Conservation (phyloP, 2,329 filamentous ascomycete genomes). For the Diaporthe eres region DNA sequence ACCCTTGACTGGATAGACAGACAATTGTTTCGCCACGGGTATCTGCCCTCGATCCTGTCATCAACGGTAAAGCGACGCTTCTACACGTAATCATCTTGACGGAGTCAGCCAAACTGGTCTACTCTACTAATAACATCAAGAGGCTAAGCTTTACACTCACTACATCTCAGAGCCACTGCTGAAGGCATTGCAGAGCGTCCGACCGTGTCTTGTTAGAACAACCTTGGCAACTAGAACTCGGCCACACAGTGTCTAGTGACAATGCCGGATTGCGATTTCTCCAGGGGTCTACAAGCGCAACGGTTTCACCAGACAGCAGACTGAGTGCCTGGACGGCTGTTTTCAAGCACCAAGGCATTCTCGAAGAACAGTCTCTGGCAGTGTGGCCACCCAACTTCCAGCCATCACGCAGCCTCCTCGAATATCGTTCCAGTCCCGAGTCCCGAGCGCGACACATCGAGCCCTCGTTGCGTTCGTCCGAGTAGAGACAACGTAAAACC, state of each 20-base stretch:
- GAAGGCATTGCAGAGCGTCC: not conserved
- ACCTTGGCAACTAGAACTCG: not conserved
- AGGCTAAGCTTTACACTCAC: not conserved
- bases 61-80: not conserved
- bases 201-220: not conserved
- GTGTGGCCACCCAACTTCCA: not conserved
- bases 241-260: not conserved
- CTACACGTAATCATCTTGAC: not conserved
- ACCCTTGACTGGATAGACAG: not conserved
- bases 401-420: not conserved
- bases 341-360: not conserved
- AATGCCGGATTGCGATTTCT: not conserved
- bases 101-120: not conserved
- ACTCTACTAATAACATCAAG: not conserved
- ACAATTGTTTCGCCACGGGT: not conserved
- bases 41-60: not conserved
- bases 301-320: not conserved
- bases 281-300: not conserved
- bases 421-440: not conserved
- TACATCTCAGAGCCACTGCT: not conserved
- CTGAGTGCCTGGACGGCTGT: not conserved
- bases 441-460: conserved; percentile 5
- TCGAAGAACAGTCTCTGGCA: not conserved
- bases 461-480: not conserved
- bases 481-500: not conserved